Conservation (phyloP, 179 eudicot species). For the Dionaea muscipula region DNA sequence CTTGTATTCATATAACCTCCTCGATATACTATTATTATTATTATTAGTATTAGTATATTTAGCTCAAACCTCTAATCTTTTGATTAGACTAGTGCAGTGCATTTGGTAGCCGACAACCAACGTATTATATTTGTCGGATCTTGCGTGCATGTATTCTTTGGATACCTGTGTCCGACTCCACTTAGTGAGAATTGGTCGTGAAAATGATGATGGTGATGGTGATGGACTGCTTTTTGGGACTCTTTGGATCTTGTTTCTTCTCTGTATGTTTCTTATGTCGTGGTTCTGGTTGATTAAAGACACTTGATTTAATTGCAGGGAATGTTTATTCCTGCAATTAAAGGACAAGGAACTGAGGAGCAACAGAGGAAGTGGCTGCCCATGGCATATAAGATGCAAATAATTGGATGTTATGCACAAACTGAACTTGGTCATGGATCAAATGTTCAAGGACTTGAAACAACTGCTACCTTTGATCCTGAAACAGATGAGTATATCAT, state of each 20-base stretch:
- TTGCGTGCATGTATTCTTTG: no score
- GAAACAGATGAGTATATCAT: constrained; percentile 78
- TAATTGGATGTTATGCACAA: constrained; percentile 96
- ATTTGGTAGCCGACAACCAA: no score
- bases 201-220: no score
- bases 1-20: no score
- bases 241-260: not conserved
- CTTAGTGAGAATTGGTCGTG: no score
- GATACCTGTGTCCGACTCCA: no score
- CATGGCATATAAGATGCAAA: constrained; percentile 83
- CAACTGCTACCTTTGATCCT: constrained; percentile 98
- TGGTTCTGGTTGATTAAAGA: not conserved
- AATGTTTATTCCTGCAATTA: constrained; percentile 88
- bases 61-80: no score
- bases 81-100: no score
- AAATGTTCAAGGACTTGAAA: constrained; percentile 96
- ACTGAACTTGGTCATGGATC: constrained; percentile 99
- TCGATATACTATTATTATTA: no score
- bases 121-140: no score
- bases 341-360: constrained; percentile 95
- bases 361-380: constrained; percentile 91
- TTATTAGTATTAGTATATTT: no score
- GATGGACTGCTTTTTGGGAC: no score
- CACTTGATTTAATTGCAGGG: constrained; percentile 32
- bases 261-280: not conserved